Base-by-base conservation (phyloP, 352 stramenopile genomes). In the Globisporangium apiculatum region DNA sequence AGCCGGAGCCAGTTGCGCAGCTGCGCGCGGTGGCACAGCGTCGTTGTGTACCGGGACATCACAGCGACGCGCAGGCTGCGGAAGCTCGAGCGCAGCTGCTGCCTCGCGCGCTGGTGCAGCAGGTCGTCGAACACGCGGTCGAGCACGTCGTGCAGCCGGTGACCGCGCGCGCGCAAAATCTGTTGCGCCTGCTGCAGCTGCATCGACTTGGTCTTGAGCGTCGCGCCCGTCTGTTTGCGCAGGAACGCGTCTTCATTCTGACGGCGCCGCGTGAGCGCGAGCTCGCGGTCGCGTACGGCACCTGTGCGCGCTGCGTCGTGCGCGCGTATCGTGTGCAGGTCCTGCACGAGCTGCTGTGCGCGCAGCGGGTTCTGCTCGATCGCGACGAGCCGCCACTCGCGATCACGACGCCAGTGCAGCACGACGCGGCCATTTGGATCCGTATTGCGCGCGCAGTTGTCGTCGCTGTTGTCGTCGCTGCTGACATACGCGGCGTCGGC, bases 1-100 rank as follows among this genome's bases (percentile, higher is more conserved):
- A 88, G 53, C 1, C 78, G 74, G 36, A 88, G 54, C 76, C 76
- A 88, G 46, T 88, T 88, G 12, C 78, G 72, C 2, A 88, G 58
- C 51, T 86, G 67, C 0, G 69, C 60, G 17, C 74, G 70, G 53
- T 72, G 67, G 42, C 75, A 83, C 9, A 86, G 58, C 38, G 72
- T 12, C 12, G 51, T 58, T 4, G 66, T 76, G 55, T 84, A 72
- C 42, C 77, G 82, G 45, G 71, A 59, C 72, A 83, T 83, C 15
- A 71, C 65, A 31, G 75, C 56, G 5, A 83, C 61, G 10, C 78
- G 72, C 0, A 88, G 59, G 37, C 68, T 76, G 7, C 76, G 76
- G 35, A 88, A 88, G 31, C 72, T 86, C 6, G 76, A 85, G 18
- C 69, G 80, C 0, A 86, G 48, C 50, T 82, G 65, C 31, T 69